phyloP scores from a whole-genome alignment of 148 eudicot genomes.

The Euryodendron excelsum region DNA sequence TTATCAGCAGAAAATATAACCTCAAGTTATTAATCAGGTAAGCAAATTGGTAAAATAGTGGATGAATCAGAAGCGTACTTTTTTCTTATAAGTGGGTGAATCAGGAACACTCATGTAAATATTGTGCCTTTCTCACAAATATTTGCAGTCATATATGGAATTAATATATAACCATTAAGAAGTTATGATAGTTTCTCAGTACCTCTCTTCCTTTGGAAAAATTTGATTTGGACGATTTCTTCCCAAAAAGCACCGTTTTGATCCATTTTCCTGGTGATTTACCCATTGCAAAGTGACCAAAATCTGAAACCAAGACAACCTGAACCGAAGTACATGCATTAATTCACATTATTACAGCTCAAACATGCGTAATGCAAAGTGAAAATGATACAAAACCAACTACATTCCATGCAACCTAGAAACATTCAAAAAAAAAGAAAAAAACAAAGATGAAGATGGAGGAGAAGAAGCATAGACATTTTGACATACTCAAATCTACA shows the following conservation, averaged over 20 bases:
- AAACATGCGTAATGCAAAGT: background rate
- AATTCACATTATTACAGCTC: background rate
- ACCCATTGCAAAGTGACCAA: constrained; percentile 7
- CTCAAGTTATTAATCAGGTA: too few species aligned
- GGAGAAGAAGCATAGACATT: too few species aligned
- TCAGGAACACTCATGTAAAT: background rate
- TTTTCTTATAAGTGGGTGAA: too few species aligned
- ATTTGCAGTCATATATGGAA: background rate
- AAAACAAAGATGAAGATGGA: too few species aligned
- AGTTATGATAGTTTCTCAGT: too few species aligned
- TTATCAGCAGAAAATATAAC: background rate
- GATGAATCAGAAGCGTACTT: too few species aligned
- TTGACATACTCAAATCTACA: too few species aligned
- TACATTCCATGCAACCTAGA: background rate
- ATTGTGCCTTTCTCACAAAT: background rate
- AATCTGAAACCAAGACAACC: background rate
- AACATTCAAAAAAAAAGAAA: too few species aligned
- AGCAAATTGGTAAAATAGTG: too few species aligned
- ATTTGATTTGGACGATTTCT: constrained; percentile 47
- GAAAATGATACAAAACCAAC: background rate
- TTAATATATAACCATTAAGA: background rate
- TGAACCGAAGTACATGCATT: constrained; percentile 3
- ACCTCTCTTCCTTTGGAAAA: constrained; percentile 42
- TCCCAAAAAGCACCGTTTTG: constrained; percentile 27
- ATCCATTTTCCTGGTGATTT: constrained; percentile 26